Conservation (phyloP, 371 early-diverging fungal genomes). For the Mucor indicus region DNA sequence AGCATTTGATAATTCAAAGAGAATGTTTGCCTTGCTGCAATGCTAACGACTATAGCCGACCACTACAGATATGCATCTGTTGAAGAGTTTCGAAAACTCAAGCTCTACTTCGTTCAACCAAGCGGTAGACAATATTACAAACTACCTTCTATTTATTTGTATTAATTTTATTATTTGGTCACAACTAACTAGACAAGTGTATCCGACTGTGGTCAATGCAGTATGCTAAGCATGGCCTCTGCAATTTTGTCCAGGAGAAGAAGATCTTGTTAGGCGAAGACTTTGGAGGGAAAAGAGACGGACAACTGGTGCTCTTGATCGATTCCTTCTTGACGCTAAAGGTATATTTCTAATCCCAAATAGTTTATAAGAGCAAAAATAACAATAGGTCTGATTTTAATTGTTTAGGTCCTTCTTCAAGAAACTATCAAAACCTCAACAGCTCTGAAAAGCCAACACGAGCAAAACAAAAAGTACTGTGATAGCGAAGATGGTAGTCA, state of each 20-base stretch:
- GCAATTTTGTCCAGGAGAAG: conserved; percentile 14
- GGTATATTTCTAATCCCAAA: conserved; percentile 14
- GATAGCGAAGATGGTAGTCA: conserved; percentile 10
- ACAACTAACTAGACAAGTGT: not conserved
- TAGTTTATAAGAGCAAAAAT: conserved; percentile 4
- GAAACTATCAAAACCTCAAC: conserved; percentile 6
- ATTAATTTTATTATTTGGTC: not conserved
- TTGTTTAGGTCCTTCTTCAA: conserved; percentile 7
- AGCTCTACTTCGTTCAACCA: conserved; percentile 8
- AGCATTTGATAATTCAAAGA: conserved; percentile 18
- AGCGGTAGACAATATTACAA: not conserved
- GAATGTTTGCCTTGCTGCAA: conserved; percentile 14
- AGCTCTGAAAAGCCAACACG: conserved; percentile 11
- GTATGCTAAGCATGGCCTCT: conserved; percentile 3
- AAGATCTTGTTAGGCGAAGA: conserved; percentile 5
- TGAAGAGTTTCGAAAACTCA: conserved; percentile 11
- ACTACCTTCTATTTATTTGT: not conserved
- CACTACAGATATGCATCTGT: conserved; percentile 1
- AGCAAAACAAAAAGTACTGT: conserved; percentile 6
- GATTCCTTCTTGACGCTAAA: conserved; percentile 12
- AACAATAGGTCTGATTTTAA: conserved; percentile 10
- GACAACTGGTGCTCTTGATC: not conserved
- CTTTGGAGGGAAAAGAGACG: conserved; percentile 7
- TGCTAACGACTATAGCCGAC: conserved; percentile 12
- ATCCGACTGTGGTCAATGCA: conserved; percentile 3